Base-by-base conservation (phyloP, 352 stramenopile species). In the Phytophthora boehmeriae region DNA sequence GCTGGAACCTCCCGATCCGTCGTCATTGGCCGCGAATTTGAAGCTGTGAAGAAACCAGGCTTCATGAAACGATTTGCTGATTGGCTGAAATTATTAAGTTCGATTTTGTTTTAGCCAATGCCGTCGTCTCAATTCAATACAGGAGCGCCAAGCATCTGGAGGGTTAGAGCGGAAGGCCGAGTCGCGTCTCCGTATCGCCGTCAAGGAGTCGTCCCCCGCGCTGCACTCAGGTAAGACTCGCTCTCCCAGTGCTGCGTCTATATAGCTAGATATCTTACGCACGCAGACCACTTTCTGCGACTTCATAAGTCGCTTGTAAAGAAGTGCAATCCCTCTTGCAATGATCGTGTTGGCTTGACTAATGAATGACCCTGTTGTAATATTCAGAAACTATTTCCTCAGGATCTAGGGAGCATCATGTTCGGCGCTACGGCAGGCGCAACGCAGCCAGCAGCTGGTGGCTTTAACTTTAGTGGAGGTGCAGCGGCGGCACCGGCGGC, bases 381-480 rank as follows among this genome's bases (percentile, higher is more conserved):
- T 71, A 38, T 47, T 61, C 47, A 61, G 42, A 43, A 36, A 55
- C 41, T 58, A 5, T 47, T 32, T 35, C 50, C 42, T 50, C 22
- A 53, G 45, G 10, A 43, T 34, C 42, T n/a, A 20, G 17, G n/a
- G 27, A 46, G 17, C 36, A 22, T 50, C 19, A 90, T 90, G 78
- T 90, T 90, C 50, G 80, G 80, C 23, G 64, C 68, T 5, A 78
- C 69, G n/a, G 56, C 69, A 66, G 47, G 66, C 50, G 56, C 59
- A 14, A 50, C 68, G 3, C 63, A 63, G 17, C 53, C 64, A 25
- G 70, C 46, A 32, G 17, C 69, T 4, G 53, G 68, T 17, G 76
- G 79, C 44, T 89, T 89, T 38, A 79, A 58, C 36, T 89, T 89
- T 30, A 71, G 80, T 5, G 58, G 60, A 46, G 54, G 54, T n/a